A percentile compares a stretch with the other conserved stretches of the same genome.
These are phyloP conservation scores for Globisporangium uncinulatum DNA, from an alignment of 352 stramenopile genomes.

Conservation along the genomic window DNA sequence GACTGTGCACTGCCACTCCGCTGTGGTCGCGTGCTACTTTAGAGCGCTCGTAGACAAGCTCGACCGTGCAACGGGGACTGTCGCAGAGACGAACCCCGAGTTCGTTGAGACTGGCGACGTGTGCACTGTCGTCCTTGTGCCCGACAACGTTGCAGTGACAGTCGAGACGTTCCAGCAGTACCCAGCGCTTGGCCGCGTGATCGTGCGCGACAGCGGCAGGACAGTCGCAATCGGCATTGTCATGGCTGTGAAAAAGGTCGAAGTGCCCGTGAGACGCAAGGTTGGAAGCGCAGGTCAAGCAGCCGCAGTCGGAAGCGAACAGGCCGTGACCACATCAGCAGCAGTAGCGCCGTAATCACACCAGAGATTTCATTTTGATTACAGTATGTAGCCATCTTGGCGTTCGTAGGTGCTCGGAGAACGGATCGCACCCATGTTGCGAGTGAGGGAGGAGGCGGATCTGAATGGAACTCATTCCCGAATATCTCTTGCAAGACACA, in stretches of 20 bases:
- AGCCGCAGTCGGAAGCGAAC: too few relatives aligned
- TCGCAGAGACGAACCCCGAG: slow-evolving; percentile 92
- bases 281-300: too few relatives aligned
- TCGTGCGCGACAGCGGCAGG: slow-evolving; percentile 85
- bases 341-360: too few relatives aligned
- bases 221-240: slow-evolving; percentile 49
- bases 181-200: slow-evolving; percentile 94
- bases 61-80: slow-evolving; percentile 93
- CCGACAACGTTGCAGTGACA: slow-evolving; percentile 88
- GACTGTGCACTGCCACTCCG: slow-evolving; percentile 97
- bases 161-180: slow-evolving; percentile 97
- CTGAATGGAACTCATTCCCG: too few relatives aligned
- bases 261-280: too few relatives aligned
- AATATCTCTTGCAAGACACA: too few relatives aligned
- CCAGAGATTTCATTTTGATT: too few relatives aligned
- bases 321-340: too few relatives aligned
- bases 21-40: slow-evolving; percentile 96
- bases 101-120: slow-evolving; percentile 95
- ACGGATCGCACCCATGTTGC: too few relatives aligned
- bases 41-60: slow-evolving; percentile 95
- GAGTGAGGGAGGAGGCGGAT: too few relatives aligned
- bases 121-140: slow-evolving; percentile 93
- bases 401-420: too few relatives aligned
- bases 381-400: too few relatives aligned
- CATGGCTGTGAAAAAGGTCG: slow-evolving; percentile 36